These are phyloP conservation scores for Trichoderma oligosporum DNA, from an alignment of 2,329 filamentous ascomycete species.

Conservation along the genomic window DNA sequence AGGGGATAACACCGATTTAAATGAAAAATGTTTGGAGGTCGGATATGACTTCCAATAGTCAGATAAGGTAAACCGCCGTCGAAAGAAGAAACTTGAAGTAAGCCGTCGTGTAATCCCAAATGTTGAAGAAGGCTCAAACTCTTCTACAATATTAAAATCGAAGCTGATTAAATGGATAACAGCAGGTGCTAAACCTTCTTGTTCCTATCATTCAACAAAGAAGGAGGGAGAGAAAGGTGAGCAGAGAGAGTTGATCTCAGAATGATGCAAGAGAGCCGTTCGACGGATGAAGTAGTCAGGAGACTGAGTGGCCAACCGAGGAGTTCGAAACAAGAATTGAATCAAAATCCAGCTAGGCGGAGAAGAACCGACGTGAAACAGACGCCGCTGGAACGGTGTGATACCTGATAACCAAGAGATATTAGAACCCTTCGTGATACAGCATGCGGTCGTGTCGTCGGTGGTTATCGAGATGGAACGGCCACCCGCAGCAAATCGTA, in stretches of 20 bases:
- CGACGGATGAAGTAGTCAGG: neutral
- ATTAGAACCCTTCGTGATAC: conserved; percentile 47
- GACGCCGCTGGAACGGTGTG: conserved; percentile 46
- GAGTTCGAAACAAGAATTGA: conserved; percentile 7
- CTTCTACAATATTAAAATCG: neutral
- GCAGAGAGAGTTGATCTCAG: neutral
- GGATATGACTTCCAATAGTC: neutral
- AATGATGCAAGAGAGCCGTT: neutral
- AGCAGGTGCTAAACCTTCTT: neutral
- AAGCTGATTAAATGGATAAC: neutral
- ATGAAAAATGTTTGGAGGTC: neutral
- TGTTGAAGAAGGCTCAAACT: neutral
- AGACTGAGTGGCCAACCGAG: conserved; percentile 4
- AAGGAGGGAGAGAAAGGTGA: neutral
- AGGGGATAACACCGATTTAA: neutral
- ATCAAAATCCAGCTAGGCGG: conserved; percentile 11
- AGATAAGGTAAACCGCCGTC: neutral
- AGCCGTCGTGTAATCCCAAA: neutral
- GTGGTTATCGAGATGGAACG: conserved; percentile 43
- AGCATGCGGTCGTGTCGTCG: conserved; percentile 46
- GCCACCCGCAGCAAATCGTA: conserved; percentile 43
- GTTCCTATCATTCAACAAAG: neutral
- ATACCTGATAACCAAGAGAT: conserved; percentile 45
- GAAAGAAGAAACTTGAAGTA: neutral
- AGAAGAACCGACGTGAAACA: conserved; percentile 43